Evolutionary conservation across 2,329 filamentous ascomycete species (phyloP).

Genomic region (Exophiala spinifera): DNA sequence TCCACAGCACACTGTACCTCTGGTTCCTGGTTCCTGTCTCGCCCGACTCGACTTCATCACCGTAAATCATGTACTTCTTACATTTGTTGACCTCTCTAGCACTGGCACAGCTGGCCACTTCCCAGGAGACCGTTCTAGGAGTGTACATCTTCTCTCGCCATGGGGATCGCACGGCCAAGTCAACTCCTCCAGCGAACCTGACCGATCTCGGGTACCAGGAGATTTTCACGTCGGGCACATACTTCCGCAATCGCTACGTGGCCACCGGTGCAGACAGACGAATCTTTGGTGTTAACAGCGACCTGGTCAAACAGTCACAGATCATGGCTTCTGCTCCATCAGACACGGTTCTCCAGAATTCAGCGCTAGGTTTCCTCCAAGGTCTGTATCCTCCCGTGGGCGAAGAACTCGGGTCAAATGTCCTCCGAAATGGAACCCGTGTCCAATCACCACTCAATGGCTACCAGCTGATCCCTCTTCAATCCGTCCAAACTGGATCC

Average conservation of each 20-base stretch:
- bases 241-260: constrained; percentile 76
- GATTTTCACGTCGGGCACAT: constrained; percentile 68
- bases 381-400: constrained; percentile 79
- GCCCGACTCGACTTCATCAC: too few species aligned
- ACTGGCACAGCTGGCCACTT: too few species aligned
- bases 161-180: constrained; percentile 81
- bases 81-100: too few species aligned
- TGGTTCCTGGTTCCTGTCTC: too few species aligned
- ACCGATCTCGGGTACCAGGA: constrained; percentile 77
- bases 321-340: constrained; percentile 68
- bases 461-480: constrained; percentile 80
- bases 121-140: constrained; percentile 41
- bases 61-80: too few species aligned
- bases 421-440: constrained; percentile 66
- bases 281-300: constrained; percentile 64
- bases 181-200: constrained; percentile 65
- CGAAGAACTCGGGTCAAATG: constrained; percentile 51
- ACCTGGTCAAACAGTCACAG: constrained; percentile 67
- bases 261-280: constrained; percentile 54
- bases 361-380: constrained; percentile 72
- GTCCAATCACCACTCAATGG: constrained; percentile 69
- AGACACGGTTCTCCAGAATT: constrained; percentile 76
- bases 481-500: constrained; percentile 57
- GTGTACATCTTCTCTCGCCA: constrained; percentile 87
- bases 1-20: too few species aligned